Evolutionary conservation across 768 basidiomycete genomes (phyloP), one percentile per base, ranked within the genome.

Genomic region (Myochromella boudieri): DNA sequence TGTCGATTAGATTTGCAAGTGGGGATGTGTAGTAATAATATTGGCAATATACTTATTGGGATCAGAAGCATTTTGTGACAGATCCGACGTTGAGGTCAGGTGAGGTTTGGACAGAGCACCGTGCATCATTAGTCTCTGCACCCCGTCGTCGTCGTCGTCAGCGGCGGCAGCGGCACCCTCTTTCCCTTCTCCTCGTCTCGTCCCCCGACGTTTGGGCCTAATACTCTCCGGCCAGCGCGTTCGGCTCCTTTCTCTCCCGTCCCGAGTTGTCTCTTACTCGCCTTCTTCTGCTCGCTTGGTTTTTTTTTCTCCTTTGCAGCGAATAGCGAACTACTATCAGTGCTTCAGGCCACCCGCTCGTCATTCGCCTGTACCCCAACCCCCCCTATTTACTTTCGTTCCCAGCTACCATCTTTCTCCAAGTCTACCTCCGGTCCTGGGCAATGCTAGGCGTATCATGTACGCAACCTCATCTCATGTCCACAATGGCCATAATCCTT

Each of bases 371-470:
- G 43, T 51, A 46, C 40, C 44, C 24, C 49, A 48, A 43, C 32
- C 45, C 46, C 24, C 53, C 32, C 43, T 55, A 57, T 46, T 49
- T 53, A 46, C 49, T 48, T 53, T 34, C 33, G 18, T 59, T 46
- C 52, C 49, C 50, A 42, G 40, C 42, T 49, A 44, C 44, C 49
- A 51, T 57, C 53, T 58, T 58, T 57, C 55, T 57, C 58, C 63
- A 61, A 64, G 48, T 63, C 62, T 59, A 59, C 60, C 54, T 53
- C 54, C 46, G 41, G 50, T 61, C 55, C 60, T 67, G 67, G 72
- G 73, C 78, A 71, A 80, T 80, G 79, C 78, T 60, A 74, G 69
- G 64, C 69, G 73, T 76, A 75, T 70, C 80, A 82, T 82, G 81
- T 80, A 70, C 69, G 62, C 65, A 59, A 56, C 68, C 64, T 62